phyloP scores from a whole-genome alignment of 345 rosid species.

The Linum usitatissimum region DNA sequence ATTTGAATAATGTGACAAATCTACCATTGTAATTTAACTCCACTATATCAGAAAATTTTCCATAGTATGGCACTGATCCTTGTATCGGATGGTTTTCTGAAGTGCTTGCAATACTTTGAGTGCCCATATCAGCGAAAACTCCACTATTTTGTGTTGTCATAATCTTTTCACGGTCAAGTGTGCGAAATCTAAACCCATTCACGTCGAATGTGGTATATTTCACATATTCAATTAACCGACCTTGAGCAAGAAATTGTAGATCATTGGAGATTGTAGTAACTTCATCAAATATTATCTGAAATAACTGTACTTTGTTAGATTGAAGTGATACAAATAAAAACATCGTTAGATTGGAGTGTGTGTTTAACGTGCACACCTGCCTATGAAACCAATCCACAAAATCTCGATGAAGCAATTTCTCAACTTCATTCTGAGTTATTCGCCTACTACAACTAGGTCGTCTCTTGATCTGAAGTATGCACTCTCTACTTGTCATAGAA shows the following conservation, averaged over 20 bases:
- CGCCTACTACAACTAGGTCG: background rate
- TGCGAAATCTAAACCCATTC: background rate
- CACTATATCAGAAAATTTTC: no score
- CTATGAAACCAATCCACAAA: background rate
- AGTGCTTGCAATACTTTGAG: no score
- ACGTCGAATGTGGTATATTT: background rate
- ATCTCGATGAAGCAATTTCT: background rate
- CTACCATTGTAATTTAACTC: no score
- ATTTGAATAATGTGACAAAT: no score
- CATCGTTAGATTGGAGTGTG: no score
- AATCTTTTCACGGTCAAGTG: background rate
- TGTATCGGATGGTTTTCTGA: no score
- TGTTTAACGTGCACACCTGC: background rate
- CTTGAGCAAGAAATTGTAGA: background rate
- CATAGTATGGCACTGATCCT: no score
- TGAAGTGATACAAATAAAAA: no score
- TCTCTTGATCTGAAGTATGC: background rate
- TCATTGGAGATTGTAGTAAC: background rate
- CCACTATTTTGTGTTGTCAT: no score
- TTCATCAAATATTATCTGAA: background rate
- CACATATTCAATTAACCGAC: background rate
- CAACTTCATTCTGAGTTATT: background rate
- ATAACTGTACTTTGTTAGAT: no score
- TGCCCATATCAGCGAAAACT: no score
- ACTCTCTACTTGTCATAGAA: background rate